A percentile compares a stretch with the other conserved stretches of the same genome.
Conservation (phyloP, 768 basidiomycete species). For the Lentinus tigrinus region DNA sequence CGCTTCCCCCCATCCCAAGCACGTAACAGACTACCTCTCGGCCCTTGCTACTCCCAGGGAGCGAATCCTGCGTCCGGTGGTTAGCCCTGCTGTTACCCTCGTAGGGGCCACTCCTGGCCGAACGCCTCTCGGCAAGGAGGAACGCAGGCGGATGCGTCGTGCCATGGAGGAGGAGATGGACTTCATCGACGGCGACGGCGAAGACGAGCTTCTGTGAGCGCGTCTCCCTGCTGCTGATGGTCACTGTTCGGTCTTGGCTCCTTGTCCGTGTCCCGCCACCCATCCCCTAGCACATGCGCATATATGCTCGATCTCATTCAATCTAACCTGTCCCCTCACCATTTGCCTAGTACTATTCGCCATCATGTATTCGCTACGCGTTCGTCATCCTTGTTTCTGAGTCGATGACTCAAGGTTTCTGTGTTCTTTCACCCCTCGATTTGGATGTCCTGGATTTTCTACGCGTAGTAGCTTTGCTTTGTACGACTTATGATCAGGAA, state of each 20-base stretch:
- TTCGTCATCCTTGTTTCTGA: neutral
- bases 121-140: slow-evolving; percentile 11
- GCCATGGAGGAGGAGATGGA: slow-evolving; percentile 15
- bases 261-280: neutral
- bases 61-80: neutral
- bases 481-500: slow-evolving; percentile 5
- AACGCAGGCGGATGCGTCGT: slow-evolving; percentile 9
- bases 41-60: neutral
- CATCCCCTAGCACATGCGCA: neutral
- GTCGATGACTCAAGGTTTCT: no score
- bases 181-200: slow-evolving; percentile 6
- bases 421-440: neutral
- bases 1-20: slow-evolving; percentile 14
- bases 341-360: neutral
- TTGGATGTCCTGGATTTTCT: neutral
- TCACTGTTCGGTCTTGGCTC: neutral
- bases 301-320: neutral
- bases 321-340: neutral
- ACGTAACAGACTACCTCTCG: slow-evolving; percentile 11
- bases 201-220: neutral
- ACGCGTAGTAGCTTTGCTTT: slow-evolving; percentile 1
- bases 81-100: neutral
- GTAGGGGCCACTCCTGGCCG: slow-evolving; percentile 4
- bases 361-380: neutral
- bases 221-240: neutral